A percentile compares a stretch with the other conserved stretches of the same genome.
Conservation (phyloP, 169 alveolate species). For the Plasmodium knowlesi region DNA sequence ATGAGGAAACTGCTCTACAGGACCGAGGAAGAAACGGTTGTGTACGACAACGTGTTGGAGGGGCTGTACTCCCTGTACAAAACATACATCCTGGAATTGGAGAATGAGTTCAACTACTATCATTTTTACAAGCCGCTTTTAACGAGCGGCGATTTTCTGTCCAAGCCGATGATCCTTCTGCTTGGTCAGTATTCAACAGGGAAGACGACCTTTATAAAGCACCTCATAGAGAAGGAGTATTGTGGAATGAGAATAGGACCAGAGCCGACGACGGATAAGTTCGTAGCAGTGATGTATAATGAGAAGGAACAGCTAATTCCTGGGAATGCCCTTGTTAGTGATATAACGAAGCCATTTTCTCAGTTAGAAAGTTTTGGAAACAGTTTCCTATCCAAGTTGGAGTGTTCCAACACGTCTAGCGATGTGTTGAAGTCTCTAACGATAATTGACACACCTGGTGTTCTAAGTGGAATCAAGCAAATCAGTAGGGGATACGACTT, state of each 20-base stretch:
- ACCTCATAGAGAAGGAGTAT: constrained; percentile 80
- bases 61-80: constrained; percentile 58
- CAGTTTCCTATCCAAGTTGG: constrained; percentile 83
- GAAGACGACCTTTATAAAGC: constrained; percentile 83
- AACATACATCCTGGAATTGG: constrained; percentile 76
- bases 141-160: constrained; percentile 82
- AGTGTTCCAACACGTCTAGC: constrained; percentile 75
- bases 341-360: constrained; percentile 84
- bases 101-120: constrained; percentile 72
- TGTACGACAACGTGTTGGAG: constrained; percentile 61
- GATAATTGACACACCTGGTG: constrained; percentile 90
- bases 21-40: constrained; percentile 62
- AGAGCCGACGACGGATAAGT: constrained; percentile 89
- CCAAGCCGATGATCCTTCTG: constrained; percentile 84
- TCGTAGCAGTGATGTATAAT: constrained; percentile 84
- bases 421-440: constrained; percentile 79
- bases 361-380: constrained; percentile 86
- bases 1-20: constrained; percentile 49
- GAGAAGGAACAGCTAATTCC: constrained; percentile 80
- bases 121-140: constrained; percentile 80
- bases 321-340: constrained; percentile 88
- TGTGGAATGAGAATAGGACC: constrained; percentile 88
- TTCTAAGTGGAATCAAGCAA: constrained; percentile 86
- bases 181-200: constrained; percentile 87
- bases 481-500: constrained; percentile 87